Conservation (phyloP, 345 rosid genomes). For the Microthlaspi erraticum region DNA sequence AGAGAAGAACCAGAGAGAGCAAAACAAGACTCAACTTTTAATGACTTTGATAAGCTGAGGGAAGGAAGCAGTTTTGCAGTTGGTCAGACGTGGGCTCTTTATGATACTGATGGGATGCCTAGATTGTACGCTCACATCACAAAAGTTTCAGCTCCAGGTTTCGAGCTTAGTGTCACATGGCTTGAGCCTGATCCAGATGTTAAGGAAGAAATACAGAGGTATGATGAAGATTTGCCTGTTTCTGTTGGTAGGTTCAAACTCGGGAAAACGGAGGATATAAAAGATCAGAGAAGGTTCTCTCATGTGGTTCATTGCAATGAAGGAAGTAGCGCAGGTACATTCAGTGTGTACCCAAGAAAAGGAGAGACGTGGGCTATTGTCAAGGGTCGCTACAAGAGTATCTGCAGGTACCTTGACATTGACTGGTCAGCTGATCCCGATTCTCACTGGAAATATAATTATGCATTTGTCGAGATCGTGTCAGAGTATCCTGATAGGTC, state of each 20-base stretch:
- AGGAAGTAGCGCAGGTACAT: conserved; percentile 41
- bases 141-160: conserved; percentile 48
- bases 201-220: conserved; percentile 50
- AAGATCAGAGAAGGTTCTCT: conserved; percentile 62
- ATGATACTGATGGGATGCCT: conserved; percentile 77
- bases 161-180: conserved; percentile 65
- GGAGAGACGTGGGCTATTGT: conserved; percentile 83
- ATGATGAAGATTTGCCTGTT: conserved; percentile 50
- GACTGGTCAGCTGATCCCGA: conserved; percentile 49
- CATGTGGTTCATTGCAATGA: conserved; percentile 54
- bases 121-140: conserved; percentile 75
- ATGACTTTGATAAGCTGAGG: conserved; percentile 64
- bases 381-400: conserved; percentile 37
- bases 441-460: conserved; percentile 46
- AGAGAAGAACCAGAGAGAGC: conserved; percentile 30
- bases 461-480: conserved; percentile 68
- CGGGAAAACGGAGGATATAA: conserved; percentile 47
- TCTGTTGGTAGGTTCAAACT: conserved; percentile 67
- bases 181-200: conserved; percentile 68
- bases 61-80: conserved; percentile 49
- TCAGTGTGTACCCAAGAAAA: conserved; percentile 57
- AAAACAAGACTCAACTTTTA: conserved; percentile 39
- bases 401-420: conserved; percentile 30
- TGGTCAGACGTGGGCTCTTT: conserved; percentile 77
- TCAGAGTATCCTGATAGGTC: conserved; percentile 51